Evolutionary conservation across 228 moss, liverwort and hornwort genomes (phyloP), one percentile per base, ranked within the genome.

Genomic region (Sphagnum magellanicum): DNA sequence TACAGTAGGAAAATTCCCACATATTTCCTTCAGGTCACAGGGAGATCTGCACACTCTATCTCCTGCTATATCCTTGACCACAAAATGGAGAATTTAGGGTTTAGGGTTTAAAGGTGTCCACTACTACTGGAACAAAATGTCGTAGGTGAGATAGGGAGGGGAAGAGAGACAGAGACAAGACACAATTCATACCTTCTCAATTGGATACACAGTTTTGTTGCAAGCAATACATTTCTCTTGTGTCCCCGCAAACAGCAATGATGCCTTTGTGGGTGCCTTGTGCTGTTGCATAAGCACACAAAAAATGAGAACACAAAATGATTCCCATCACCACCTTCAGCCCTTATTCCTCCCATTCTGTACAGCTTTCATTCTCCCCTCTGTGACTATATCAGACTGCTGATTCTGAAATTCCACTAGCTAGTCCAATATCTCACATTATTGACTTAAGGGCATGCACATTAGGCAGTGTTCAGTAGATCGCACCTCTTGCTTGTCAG

Each of bases 261-360:
- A 55, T 6, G 74, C 84, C 81, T 90, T 98, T 8, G 93, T 87
- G 5, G 87, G 78, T 61, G 89, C 76, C 79, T 84, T 91, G 72
- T 75, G 68, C 93, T 91, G 86, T 77, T 79, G 77, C 66, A 72
- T 76, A 59, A 55, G 12, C 12, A 12, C 9, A 55, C 0, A 12
- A 12, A 8, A 55, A 55, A 12, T 8, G 55, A 12, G 9, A 8
- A 55, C 9, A 55, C 12, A 8, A 55, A 12, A 55, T 8, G 32
- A 3, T 32, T 32, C 32, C 32, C 32, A 32, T 32, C 32, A 32
- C 32, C 32, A 32, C 32, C 32, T 32, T 32, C 32, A 32, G 32
- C 32, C 17, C 32, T 32, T 32, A 32, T 32, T 32, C 32, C 32
- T 32, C 32, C 32, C 32, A 32, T 32, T 32, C 32, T 32, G 3